phyloP scores from a whole-genome alignment of 2,329 filamentous ascomycete genomes.

The Phialophora chinensis region DNA sequence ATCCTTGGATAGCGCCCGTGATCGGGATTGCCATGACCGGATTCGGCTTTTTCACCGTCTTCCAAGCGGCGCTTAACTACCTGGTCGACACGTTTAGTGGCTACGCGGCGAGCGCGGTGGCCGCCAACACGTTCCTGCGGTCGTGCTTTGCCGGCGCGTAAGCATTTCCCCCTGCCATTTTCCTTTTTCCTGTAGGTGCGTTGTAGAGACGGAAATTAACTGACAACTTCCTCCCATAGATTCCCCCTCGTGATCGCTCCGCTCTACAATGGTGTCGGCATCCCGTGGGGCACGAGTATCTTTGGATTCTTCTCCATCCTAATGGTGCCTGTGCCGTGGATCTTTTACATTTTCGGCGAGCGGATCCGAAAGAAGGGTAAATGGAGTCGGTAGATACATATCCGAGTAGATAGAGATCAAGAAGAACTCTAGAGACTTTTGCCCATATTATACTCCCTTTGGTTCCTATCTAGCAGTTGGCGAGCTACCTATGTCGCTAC shows the following conservation, averaged over 20 bases:
- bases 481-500: too few species aligned
- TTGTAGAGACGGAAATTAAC: neutral
- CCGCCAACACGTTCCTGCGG: constrained; percentile 46
- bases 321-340: constrained; percentile 52
- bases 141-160: constrained; percentile 51
- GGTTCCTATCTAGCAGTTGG: too few species aligned
- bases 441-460: too few species aligned
- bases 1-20: constrained; percentile 39
- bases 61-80: constrained; percentile 50
- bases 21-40: constrained; percentile 48
- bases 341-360: constrained; percentile 52
- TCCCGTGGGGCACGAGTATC: constrained; percentile 55
- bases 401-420: too few species aligned
- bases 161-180: constrained; percentile 52
- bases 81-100: constrained; percentile 52
- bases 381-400: neutral
- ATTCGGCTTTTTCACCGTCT: constrained; percentile 50
- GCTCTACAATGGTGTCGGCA: constrained; percentile 50
- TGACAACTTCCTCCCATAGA: neutral
- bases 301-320: constrained; percentile 54
- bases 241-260: neutral
- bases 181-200: neutral
- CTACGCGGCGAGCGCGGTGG: constrained; percentile 50
- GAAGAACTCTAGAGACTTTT: too few species aligned
- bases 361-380: neutral